A percentile compares a stretch with the other conserved stretches of the same genome.
Evolutionary conservation across 805 yeast species (phyloP).

Genomic region (Candida koratica): DNA sequence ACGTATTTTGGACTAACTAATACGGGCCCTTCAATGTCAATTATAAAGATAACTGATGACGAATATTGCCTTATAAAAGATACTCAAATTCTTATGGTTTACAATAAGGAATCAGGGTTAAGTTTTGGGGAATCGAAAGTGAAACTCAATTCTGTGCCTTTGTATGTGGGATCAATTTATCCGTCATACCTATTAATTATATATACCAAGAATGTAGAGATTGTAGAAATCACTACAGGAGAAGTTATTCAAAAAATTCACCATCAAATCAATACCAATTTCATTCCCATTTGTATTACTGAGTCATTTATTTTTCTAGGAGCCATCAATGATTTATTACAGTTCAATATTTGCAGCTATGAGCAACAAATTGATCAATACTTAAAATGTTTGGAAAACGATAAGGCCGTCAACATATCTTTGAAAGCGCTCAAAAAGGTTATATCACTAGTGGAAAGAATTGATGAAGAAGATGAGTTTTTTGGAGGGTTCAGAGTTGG

Average conservation of each 20-base stretch:
- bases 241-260: conserved; percentile 31
- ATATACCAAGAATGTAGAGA: conserved; percentile 30
- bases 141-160: conserved; percentile 25
- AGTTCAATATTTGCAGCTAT: conserved; percentile 24
- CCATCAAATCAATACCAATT: conserved; percentile 28
- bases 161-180: conserved; percentile 21
- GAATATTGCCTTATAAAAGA: conserved; percentile 31
- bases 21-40: conserved; percentile 25
- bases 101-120: conserved; percentile 10
- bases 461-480: conserved; percentile 23
- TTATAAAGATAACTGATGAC: conserved; percentile 16
- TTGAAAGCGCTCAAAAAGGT: conserved; percentile 33
- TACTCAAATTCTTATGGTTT: conserved; percentile 23
- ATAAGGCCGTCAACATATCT: conserved; percentile 23
- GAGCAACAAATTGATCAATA: conserved; percentile 38
- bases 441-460: conserved; percentile 26
- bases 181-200: conserved; percentile 34
- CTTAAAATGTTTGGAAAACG: conserved; percentile 18
- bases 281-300: conserved; percentile 10
- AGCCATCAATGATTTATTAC: conserved; percentile 28
- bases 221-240: conserved; percentile 34
- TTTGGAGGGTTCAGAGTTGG: conserved; percentile 19
- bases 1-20: conserved; percentile 36
- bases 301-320: conserved; percentile 18
- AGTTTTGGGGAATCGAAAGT: conserved; percentile 19